Conservation (phyloP, 1,284 basidiomycete genomes). For the Phlebopus sp. region DNA sequence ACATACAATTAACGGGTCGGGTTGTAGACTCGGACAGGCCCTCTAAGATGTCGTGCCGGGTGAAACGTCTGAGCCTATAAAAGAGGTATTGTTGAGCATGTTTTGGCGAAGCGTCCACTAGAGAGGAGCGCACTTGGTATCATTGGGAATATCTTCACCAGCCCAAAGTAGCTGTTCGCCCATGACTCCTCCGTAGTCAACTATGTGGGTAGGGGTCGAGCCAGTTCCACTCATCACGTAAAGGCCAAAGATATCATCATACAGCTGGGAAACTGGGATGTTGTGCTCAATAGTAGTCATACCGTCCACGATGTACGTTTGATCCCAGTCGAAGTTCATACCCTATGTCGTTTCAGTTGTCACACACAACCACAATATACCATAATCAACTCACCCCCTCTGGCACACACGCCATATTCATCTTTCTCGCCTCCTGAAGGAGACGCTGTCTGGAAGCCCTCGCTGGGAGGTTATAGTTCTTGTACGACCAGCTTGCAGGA, state of each 20-base stretch:
- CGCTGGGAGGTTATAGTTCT: slow-evolving; percentile 70
- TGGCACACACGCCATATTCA: slow-evolving; percentile 69
- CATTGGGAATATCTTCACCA: slow-evolving; percentile 57
- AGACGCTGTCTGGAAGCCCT: slow-evolving; percentile 68
- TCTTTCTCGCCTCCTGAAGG: slow-evolving; percentile 54
- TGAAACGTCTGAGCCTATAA: slow-evolving; percentile 56
- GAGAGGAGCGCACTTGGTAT: slow-evolving; percentile 50
- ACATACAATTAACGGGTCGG: slow-evolving; percentile 56
- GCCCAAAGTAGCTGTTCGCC: slow-evolving; percentile 73
- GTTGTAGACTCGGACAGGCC: slow-evolving; percentile 56
- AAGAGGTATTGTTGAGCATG: not conserved
- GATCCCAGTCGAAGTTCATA: slow-evolving; percentile 75
- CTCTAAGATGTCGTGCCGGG: slow-evolving; percentile 63
- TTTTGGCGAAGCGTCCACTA: not conserved
- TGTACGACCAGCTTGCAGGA: slow-evolving; percentile 66
- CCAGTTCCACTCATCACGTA: slow-evolving; percentile 68
- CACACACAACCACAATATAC: not conserved
- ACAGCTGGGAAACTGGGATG: slow-evolving; percentile 60
- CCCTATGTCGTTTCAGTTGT: slow-evolving; percentile 38
- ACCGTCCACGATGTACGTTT: slow-evolving; percentile 74
- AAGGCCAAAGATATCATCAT: slow-evolving; percentile 64
- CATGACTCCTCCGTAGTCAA: slow-evolving; percentile 66
- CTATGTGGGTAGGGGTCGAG: slow-evolving; percentile 68
- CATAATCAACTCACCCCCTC: slow-evolving; percentile 47
- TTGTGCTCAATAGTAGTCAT: slow-evolving; percentile 79